Base-by-base conservation (phyloP, 2,329 filamentous ascomycete species). In the Alternaria hordeiaustralica region DNA sequence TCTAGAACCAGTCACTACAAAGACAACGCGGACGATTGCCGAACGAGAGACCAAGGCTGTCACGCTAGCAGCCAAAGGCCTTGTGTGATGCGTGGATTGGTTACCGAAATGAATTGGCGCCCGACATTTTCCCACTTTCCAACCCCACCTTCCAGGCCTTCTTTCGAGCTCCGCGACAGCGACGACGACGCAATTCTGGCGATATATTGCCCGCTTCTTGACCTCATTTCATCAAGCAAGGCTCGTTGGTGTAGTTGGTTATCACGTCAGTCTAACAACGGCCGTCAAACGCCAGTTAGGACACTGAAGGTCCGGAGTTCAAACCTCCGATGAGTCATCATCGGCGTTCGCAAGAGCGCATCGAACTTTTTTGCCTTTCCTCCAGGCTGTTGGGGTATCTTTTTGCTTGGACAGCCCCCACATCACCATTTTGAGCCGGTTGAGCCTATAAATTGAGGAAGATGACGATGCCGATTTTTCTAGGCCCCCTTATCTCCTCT, bases 241-340 rank as follows among this genome's bases (percentile, higher is more conserved):
- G 74, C 69, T 76, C 71, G 74, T 65, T 80, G 78, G 80, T 82
- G 80, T 82, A 82, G 80, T 82, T 81, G 80, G 80, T 82, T 81
- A 82, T 82, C 80, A 82, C 80, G 79, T 81, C 76, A 81, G 80
- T 82, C 79, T 82, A 81, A 82, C 80, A 82, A 47, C 12, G 6
- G 49, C 25, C 8, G 9, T 44, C 15, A 20, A 44, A 25, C 41
- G 33, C 13, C 9, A 12, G 60, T 60, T 47, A 60, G 56, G 43
- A 43, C 60, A 63, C 60, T 63, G 60, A 63, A 63, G 60, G 60
- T 63, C 60, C 60, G 47, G 60, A 63, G 60, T 63, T 63, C 60
- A 60, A 63, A 60, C 60, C 60, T 63, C 60, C 47, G 60, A 58
- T 63, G 60, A 63, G 60, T 63, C 60, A 61, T 25, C 30, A 53